These are phyloP conservation scores for Atractiella rhizophila DNA, from an alignment of 768 basidiomycete genomes.

Conservation along the genomic window DNA sequence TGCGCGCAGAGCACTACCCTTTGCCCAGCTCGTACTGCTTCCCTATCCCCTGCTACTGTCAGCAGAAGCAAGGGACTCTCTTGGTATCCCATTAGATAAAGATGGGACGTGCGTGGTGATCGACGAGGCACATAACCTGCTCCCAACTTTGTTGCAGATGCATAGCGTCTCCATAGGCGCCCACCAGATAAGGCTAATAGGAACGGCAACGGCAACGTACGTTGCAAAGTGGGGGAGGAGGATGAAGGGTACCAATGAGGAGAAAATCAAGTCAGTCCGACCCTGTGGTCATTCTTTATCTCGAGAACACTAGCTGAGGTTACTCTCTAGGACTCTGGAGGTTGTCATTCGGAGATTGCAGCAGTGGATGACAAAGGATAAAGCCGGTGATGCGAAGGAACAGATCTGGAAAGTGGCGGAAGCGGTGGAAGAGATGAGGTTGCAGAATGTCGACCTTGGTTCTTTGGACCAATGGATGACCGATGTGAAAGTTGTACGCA, in stretches of 20 bases:
- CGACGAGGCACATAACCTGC: slow-evolving; percentile 66
- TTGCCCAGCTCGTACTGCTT: slow-evolving; percentile 78
- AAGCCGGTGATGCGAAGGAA: neutral
- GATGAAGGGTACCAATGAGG: slow-evolving; percentile 41
- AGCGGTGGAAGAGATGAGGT: slow-evolving; percentile 41
- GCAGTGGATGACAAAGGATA: too few species aligned
- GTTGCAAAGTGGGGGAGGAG: slow-evolving; percentile 50
- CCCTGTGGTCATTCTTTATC: slow-evolving; percentile 44
- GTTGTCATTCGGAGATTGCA: too few species aligned
- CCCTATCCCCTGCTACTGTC: slow-evolving; percentile 76
- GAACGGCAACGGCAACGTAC: slow-evolving; percentile 53
- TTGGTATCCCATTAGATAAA: slow-evolving; percentile 46
- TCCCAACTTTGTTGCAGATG: slow-evolving; percentile 48
- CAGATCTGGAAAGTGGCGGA: slow-evolving; percentile 28
- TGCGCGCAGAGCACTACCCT: slow-evolving; percentile 58
- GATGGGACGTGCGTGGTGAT: slow-evolving; percentile 56
- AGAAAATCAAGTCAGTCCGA: slow-evolving; percentile 60
- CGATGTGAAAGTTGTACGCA: neutral
- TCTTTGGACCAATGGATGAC: neutral
- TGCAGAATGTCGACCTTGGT: too few species aligned
- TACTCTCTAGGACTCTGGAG: too few species aligned
- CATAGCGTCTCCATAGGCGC: slow-evolving; percentile 45
- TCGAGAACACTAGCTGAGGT: slow-evolving; percentile 37
- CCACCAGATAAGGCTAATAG: slow-evolving; percentile 33
- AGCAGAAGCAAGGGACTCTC: slow-evolving; percentile 56